Evolutionary conservation across 306 rosid genomes (phyloP).

Genomic region (Dalbergia oliveri): DNA sequence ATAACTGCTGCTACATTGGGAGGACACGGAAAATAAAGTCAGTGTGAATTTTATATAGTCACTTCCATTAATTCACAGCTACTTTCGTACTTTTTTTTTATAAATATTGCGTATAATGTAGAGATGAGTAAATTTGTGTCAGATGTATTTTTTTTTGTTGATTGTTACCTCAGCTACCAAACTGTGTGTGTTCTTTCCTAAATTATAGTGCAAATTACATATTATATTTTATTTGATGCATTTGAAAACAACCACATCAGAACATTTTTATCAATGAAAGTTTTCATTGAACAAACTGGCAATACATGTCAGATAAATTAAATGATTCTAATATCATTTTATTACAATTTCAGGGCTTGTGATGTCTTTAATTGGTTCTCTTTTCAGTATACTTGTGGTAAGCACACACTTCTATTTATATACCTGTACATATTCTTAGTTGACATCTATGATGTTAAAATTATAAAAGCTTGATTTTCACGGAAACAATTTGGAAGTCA

Average conservation of each 20-base stretch:
- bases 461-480: conserved; percentile 1
- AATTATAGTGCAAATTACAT: not conserved
- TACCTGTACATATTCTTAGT: not conserved
- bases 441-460: conserved; percentile 9
- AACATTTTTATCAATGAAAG: not conserved
- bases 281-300: not conserved
- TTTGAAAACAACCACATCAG: not conserved
- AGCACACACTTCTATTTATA: conserved; percentile 39
- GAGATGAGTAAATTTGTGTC: not conserved
- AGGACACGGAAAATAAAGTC: not conserved
- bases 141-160: not conserved
- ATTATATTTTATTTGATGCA: conserved; percentile 1
- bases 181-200: not conserved
- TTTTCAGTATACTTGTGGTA: conserved; percentile 78
- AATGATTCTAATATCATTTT: conserved; percentile 30
- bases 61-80: not conserved
- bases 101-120: not conserved
- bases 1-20: not conserved
- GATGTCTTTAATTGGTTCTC: conserved; percentile 81
- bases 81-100: not conserved
- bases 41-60: not conserved
- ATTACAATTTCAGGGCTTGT: conserved; percentile 66
- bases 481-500: conserved; percentile 6
- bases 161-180: not conserved
- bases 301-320: not conserved